Base-by-base conservation (phyloP, 1,139 yeast species). In the Geotrichum restrictum region DNA sequence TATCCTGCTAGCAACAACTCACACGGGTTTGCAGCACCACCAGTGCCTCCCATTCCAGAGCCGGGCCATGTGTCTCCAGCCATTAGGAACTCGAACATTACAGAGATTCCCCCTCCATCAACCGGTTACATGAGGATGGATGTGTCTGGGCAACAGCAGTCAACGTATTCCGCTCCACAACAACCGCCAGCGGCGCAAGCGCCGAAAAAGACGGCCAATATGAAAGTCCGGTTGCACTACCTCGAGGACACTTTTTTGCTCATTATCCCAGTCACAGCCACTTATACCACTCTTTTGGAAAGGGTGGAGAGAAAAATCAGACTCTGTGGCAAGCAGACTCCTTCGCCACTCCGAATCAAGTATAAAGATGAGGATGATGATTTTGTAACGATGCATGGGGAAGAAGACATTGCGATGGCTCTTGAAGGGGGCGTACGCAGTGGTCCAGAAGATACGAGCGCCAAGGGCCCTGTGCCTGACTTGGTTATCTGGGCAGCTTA, bases 291-390 rank as follows among this genome's bases (percentile, higher is more conserved):
- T 45, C 72, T 85, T 51, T 69, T 64, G 36, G 66, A 64, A 19
- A 64, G 74, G 11, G 73, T 78, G 11, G 73, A 74, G 56, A 70
- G 73, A 49, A 77, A 77, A 60, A 68, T 78, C 56, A 70, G 76
- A 29, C 65, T 73, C 40, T 71, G 77, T 51, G 74, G 74, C 32
- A 62, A 71, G 67, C 66, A 61, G 49, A 60, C 64, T 6, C 66
- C 69, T 10, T 66, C 69, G 46, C 76, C 72, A 37, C 65, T 77
- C 40, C 79, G 83, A 63, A 75, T 93, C 57, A 85, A 85, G 67
- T 93, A 89, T 65, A 83, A 83, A 66, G 98, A 93, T 69, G 98
- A 93, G 69, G 98, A 93, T 67, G 97, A 95, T 18, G 98, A 93
- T 67, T 85, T 82, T 67, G 95, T 93, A 47, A 83, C 87, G 50